Evolutionary conservation across 2,329 filamentous ascomycete genomes (phyloP).

Genomic region (Colletotrichum plurivorum): DNA sequence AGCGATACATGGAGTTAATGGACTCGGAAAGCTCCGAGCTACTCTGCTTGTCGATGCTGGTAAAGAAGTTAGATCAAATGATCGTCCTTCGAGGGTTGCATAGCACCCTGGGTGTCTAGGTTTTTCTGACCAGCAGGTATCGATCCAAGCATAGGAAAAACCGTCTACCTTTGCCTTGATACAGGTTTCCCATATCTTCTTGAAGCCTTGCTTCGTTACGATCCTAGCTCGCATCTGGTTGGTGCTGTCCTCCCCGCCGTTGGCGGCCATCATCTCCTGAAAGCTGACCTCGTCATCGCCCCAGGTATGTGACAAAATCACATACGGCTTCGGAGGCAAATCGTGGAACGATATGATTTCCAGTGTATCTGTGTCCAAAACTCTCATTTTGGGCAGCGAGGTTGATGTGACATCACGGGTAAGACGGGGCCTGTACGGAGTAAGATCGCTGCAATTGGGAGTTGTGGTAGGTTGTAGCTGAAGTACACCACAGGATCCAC

Average conservation of each 20-base stretch:
- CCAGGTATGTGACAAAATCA: conserved; percentile 55
- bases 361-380: conserved; percentile 43
- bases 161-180: conserved; percentile 41
- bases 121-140: conserved; percentile 45
- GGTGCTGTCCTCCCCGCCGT: neutral
- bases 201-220: conserved; percentile 30
- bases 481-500: too few species aligned
- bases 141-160: conserved; percentile 46
- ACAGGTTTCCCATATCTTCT: conserved; percentile 43
- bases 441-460: too few species aligned
- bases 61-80: neutral
- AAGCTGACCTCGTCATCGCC: conserved; percentile 47
- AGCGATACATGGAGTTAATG: conserved; percentile 47
- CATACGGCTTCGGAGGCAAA: conserved; percentile 43
- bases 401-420: too few species aligned
- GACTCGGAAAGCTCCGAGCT: conserved; percentile 46
- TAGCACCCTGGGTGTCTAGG: neutral
- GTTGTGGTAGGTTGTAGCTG: too few species aligned
- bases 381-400: conserved; percentile 40
- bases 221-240: conserved; percentile 8
- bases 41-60: conserved; percentile 46
- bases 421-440: too few species aligned
- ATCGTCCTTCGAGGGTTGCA: neutral
- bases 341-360: conserved; percentile 42
- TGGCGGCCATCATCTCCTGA: conserved; percentile 23